phyloP scores from a whole-genome alignment of 1,139 yeast species.

The Debaryomycetaceae sp. region DNA sequence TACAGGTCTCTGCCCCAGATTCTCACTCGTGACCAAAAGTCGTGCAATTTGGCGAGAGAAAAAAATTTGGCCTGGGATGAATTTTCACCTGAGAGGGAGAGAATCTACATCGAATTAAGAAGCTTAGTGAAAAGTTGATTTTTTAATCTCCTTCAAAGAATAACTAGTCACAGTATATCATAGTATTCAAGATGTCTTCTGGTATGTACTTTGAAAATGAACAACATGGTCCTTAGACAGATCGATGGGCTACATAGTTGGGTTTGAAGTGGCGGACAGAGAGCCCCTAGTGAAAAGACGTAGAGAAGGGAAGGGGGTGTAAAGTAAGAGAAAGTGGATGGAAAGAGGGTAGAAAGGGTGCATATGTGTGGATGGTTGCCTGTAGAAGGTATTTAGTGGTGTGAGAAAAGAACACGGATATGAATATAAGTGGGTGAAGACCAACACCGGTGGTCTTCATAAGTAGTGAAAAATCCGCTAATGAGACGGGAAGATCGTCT shows the following conservation, averaged over 20 bases:
- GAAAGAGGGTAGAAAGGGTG: too few species aligned
- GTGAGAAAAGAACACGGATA: too few species aligned
- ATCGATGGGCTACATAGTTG: not conserved
- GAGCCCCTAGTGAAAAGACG: too few species aligned
- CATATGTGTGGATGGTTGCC: too few species aligned
- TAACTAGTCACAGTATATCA: constrained; percentile 8
- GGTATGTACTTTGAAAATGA: constrained; percentile 20
- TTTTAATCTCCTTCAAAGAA: not conserved
- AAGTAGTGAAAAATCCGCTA: too few species aligned
- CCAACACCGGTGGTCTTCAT: too few species aligned
- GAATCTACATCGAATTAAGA: not conserved
- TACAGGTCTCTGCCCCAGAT: not conserved
- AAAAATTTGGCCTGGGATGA: not conserved
- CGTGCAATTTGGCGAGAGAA: not conserved
- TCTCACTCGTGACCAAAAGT: not conserved
- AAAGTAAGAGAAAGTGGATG: too few species aligned
- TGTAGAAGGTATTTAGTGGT: too few species aligned
- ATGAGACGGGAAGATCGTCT: too few species aligned
- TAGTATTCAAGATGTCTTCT: constrained; percentile 27
- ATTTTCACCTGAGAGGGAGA: not conserved
- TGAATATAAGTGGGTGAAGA: too few species aligned
- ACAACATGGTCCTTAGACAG: not conserved
- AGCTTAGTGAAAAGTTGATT: not conserved
- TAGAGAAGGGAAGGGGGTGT: too few species aligned
- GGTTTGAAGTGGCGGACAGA: too few species aligned